phyloP scores from a whole-genome alignment of 371 early-diverging fungal species.

The Mortierella sp. region DNA sequence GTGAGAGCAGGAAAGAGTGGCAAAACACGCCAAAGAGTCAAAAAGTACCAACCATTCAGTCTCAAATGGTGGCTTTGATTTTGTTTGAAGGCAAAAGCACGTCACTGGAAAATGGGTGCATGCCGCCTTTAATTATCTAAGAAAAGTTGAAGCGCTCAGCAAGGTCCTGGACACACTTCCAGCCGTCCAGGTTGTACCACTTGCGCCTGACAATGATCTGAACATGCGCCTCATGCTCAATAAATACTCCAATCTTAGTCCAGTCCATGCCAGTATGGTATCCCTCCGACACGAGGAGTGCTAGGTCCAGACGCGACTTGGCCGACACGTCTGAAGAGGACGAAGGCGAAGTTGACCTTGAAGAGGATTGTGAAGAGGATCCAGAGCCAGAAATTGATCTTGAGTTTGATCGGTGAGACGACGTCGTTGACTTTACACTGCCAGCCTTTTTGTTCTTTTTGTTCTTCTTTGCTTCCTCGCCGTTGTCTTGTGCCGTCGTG shows the following conservation, averaged over 20 bases:
- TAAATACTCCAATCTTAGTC: constrained; percentile 58
- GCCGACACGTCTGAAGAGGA: not conserved
- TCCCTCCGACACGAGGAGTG: constrained; percentile 46
- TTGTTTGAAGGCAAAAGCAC: constrained; percentile 4
- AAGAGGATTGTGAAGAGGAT: not conserved
- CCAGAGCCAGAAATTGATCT: constrained; percentile 7
- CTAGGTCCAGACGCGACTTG: constrained; percentile 38
- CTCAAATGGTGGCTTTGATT: constrained; percentile 3
- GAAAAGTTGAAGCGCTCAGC: constrained; percentile 54
- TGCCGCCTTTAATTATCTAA: not conserved
- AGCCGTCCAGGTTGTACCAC: constrained; percentile 59
- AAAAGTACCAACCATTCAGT: not conserved
- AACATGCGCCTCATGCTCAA: constrained; percentile 58
- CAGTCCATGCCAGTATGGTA: constrained; percentile 60
- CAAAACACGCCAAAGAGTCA: not conserved
- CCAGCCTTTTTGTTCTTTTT: not conserved
- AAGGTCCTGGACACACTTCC: constrained; percentile 58
- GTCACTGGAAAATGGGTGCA: not conserved
- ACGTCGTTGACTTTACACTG: not conserved
- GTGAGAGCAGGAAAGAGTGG: not conserved
- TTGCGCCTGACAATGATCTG: constrained; percentile 60
- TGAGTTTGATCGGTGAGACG: constrained; percentile 8
- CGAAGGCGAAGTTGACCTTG: constrained; percentile 7
- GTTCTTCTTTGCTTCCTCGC: not conserved
- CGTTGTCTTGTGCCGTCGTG: not conserved